Evolutionary conservation across 2,329 filamentous ascomycete genomes (phyloP), one percentile per base, ranked within the genome.

Genomic region (Amauroascus niger): DNA sequence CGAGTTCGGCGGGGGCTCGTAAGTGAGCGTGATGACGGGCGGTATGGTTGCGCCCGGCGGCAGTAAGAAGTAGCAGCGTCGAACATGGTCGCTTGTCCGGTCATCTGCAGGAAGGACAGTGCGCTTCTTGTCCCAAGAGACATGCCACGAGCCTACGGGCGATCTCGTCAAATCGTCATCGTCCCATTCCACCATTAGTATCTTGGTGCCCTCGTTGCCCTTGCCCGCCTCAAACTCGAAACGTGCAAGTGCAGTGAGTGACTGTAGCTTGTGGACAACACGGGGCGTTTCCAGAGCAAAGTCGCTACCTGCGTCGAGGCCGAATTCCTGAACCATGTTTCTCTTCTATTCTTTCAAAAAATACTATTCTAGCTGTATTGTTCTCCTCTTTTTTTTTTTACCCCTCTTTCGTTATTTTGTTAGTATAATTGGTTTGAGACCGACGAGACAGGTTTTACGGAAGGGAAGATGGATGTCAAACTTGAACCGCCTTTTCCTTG

Each of bases 181-280:
- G 65, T 87, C 82, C 89, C 89, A 95, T 68, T 95, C 88, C 37
- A 95, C 84, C 88, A 95, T 93, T 62, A 95, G 74, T 58, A 95
- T 84, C 74, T 95, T 95, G 58, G 88, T 94, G 39, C 88, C 88
- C 59, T 90, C 85, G 63, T 88, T 87, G 48, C 82, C 85, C 66
- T 79, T 80, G 33, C 83, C 84, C 0, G 80, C 76, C 69, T 90
- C 86, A 65, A 95, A 94, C 67, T 95, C 89, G 70, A 94, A 95
- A 55, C 89, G 83, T 44, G 88, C 85, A 44, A 88, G 75, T n/a
- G 84, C 84, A 54, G 78, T 79, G 45, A 75, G 68, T 0, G 69
- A 70, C 64, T 76, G 64, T 13, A 62, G 58, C 20, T 52, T 52
- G 1, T 50, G 62, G 5, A 58, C 56, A 2, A 53, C 60, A 30